Conservation (phyloP, 805 yeast species). For the Blastobotrys americana region DNA sequence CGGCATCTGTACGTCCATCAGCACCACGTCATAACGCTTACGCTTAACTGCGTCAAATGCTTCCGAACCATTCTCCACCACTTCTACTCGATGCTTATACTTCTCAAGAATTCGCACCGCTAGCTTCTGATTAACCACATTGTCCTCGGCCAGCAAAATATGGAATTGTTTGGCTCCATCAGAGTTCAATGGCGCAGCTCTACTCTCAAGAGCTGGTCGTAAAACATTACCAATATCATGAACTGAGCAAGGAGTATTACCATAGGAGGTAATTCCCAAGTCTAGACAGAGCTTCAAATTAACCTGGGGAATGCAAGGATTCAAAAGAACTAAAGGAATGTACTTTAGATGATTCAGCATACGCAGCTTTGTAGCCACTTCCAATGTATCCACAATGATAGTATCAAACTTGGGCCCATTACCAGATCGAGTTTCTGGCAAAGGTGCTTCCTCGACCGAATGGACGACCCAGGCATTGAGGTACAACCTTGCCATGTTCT, state of each 20-base stretch:
- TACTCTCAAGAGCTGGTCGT: constrained; percentile 76
- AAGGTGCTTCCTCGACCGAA: constrained; percentile 49
- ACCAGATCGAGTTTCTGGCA: constrained; percentile 28
- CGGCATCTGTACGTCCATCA: constrained; percentile 95
- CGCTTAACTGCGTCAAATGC: constrained; percentile 70
- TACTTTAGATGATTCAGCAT: constrained; percentile 70
- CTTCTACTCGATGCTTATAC: constrained; percentile 76
- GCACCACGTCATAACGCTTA: constrained; percentile 66
- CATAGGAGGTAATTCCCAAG: constrained; percentile 79
- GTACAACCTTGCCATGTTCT: constrained; percentile 47
- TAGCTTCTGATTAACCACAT: constrained; percentile 76
- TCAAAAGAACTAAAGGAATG: constrained; percentile 73
- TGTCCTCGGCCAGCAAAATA: constrained; percentile 78
- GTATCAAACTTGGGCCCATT: constrained; percentile 55
- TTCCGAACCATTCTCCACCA: constrained; percentile 79
- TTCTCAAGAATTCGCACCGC: constrained; percentile 81
- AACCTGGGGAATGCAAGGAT: constrained; percentile 66
- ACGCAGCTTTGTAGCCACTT: constrained; percentile 63
- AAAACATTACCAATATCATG: constrained; percentile 76
- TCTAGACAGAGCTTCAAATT: constrained; percentile 78
- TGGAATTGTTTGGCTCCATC: constrained; percentile 72
- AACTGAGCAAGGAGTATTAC: constrained; percentile 79
- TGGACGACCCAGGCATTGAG: constrained; percentile 56
- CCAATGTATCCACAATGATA: constrained; percentile 73
- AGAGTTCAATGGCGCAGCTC: constrained; percentile 70